Evolutionary conservation across 495 filamentous ascomycete genomes (phyloP).

Genomic region (Aspergillus indologenus): DNA sequence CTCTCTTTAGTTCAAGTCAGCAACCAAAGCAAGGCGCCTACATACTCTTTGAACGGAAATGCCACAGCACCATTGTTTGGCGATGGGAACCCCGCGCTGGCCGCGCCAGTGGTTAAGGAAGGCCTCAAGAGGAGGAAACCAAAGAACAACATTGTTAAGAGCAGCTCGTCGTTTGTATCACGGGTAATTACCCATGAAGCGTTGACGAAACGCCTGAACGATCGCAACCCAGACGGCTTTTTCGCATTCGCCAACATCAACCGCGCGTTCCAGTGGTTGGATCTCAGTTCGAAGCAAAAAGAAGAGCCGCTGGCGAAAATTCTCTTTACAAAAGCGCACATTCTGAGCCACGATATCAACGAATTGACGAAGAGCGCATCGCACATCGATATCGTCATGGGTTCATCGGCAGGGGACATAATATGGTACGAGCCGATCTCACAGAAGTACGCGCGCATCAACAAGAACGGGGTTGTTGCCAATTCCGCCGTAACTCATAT

Average conservation of each 20-base stretch:
- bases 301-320: slow-evolving; percentile 91
- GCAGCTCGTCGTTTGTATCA: slow-evolving; percentile 95
- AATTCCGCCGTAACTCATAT: slow-evolving; percentile 80
- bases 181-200: slow-evolving; percentile 88
- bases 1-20: slow-evolving; percentile 72
- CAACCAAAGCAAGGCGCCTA: slow-evolving; percentile 54
- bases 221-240: slow-evolving; percentile 72
- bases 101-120: slow-evolving; percentile 63
- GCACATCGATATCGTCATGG: slow-evolving; percentile 90
- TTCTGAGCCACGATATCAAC: slow-evolving; percentile 93
- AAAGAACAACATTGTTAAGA: slow-evolving; percentile 96
- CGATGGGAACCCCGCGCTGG: slow-evolving; percentile 76
- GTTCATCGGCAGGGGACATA: slow-evolving; percentile 92
- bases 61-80: slow-evolving; percentile 70
- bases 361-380: slow-evolving; percentile 68
- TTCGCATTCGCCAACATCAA: slow-evolving; percentile 95
- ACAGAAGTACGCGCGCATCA: slow-evolving; percentile 91
- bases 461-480: slow-evolving; percentile 94
- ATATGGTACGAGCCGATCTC: slow-evolving; percentile 99
- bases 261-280: slow-evolving; percentile 84
- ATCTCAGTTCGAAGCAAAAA: slow-evolving; percentile 56
- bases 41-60: slow-evolving; percentile 37
- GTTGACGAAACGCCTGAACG: slow-evolving; percentile 70
- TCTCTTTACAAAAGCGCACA: slow-evolving; percentile 92
- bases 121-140: slow-evolving; percentile 79